These are phyloP conservation scores for Candida maris DNA, from an alignment of 805 yeast genomes.

Conservation along the genomic window DNA sequence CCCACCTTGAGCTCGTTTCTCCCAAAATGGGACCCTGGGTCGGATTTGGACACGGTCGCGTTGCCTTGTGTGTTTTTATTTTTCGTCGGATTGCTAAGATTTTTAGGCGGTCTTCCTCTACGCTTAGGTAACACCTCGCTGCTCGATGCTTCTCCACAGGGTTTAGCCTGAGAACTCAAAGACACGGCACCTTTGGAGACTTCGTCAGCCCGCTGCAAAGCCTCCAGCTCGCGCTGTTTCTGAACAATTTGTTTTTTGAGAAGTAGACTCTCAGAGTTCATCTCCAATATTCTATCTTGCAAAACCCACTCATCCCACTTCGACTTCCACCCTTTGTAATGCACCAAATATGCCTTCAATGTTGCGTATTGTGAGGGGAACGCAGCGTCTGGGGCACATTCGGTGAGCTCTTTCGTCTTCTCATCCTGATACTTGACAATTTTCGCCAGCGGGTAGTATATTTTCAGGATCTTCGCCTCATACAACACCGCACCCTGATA, in stretches of 20 bases:
- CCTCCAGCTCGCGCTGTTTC: constrained; percentile 3
- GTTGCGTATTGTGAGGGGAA: constrained; percentile 18
- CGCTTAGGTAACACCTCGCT: background rate
- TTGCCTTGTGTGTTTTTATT: background rate
- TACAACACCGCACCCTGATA: constrained; percentile 89
- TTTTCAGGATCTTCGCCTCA: constrained; percentile 75
- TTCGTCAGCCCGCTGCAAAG: background rate
- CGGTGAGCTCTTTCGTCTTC: constrained; percentile 37
- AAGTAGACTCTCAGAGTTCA: constrained; percentile 62
- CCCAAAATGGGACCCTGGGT: too few relatives aligned
- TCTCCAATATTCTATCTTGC: constrained; percentile 60
- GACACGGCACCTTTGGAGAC: too few relatives aligned
- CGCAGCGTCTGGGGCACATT: constrained; percentile 19
- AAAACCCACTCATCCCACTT: constrained; percentile 98
- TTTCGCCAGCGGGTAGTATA: constrained; percentile 52
- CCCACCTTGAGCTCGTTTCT: constrained; percentile 46
- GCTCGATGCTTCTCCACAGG: background rate
- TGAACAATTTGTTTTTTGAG: constrained; percentile 44
- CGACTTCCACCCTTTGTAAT: constrained; percentile 93
- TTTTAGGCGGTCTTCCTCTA: constrained; percentile 1
- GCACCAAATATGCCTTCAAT: constrained; percentile 53
- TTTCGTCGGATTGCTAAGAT: background rate
- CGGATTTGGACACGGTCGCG: constrained; percentile 2
- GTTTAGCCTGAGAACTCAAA: too few relatives aligned
- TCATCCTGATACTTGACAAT: constrained; percentile 29